Conservation (phyloP, 108 stramenopile species). For the Asterionellopsis glacialis region DNA sequence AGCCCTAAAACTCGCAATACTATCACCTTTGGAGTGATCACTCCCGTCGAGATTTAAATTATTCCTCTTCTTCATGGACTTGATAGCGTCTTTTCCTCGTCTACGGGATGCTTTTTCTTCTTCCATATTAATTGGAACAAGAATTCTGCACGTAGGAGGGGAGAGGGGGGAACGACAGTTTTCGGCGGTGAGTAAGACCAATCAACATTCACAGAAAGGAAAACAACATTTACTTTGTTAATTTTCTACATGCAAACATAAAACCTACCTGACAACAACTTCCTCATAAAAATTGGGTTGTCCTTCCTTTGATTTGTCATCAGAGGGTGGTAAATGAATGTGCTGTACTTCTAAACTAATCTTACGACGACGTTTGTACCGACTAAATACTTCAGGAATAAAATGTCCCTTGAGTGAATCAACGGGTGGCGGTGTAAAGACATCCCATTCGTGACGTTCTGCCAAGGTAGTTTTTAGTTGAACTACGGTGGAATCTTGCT, state of each 20-base stretch:
- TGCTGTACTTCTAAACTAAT: slow-evolving; percentile 43
- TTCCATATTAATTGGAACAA: too few relatives aligned
- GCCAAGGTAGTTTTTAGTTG: too few relatives aligned
- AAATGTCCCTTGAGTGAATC: slow-evolving; percentile 31
- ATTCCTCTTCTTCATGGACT: background rate
- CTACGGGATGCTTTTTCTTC: too few relatives aligned
- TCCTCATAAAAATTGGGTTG: slow-evolving; percentile 24
- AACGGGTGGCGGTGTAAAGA: slow-evolving; percentile 25
- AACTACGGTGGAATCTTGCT: too few relatives aligned
- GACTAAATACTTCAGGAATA: slow-evolving; percentile 18
- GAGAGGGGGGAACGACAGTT: too few relatives aligned
- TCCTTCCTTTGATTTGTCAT: slow-evolving; percentile 4
- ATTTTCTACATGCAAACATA: background rate
- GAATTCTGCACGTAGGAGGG: too few relatives aligned
- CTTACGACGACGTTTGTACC: slow-evolving; percentile 28
- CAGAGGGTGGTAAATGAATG: slow-evolving; percentile 10
- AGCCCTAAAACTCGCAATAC: slow-evolving; percentile 6
- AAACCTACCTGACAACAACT: slow-evolving; percentile 32
- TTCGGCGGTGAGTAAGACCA: too few relatives aligned
- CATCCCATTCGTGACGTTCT: slow-evolving; percentile 21
- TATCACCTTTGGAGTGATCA: background rate
- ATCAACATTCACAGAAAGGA: too few relatives aligned
- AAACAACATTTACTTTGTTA: too few relatives aligned
- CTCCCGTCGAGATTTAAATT: background rate
- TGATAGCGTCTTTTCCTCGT: too few relatives aligned